Evolutionary conservation across 1,139 yeast species (phyloP).

Genomic region (Suhomyces guaymorum): DNA sequence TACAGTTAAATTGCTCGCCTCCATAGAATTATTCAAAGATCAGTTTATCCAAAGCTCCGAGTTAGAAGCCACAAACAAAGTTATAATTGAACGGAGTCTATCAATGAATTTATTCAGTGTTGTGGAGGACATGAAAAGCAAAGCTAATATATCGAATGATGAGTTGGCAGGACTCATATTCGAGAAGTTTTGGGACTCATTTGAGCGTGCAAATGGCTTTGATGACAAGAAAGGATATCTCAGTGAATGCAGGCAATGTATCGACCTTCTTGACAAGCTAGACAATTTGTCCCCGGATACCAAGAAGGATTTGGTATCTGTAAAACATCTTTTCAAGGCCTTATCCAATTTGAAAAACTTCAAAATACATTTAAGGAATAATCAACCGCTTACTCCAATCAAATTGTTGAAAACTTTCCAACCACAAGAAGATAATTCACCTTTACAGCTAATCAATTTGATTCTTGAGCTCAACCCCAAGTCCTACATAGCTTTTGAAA

Average conservation of each 20-base stretch:
- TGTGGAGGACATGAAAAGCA: constrained; percentile 23
- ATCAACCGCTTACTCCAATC: constrained; percentile 29
- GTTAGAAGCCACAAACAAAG: constrained; percentile 27
- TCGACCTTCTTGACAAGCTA: constrained; percentile 34
- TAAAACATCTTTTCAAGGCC: constrained; percentile 33
- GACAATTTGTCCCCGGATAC: constrained; percentile 15
- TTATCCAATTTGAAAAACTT: constrained; percentile 33
- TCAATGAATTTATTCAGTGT: constrained; percentile 37
- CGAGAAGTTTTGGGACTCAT: constrained; percentile 56
- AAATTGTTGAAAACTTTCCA: constrained; percentile 27
- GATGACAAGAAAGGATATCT: constrained; percentile 51
- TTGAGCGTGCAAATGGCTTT: constrained; percentile 51
- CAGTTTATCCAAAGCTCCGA: constrained; percentile 28
- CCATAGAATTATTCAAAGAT: constrained; percentile 27
- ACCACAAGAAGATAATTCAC: constrained; percentile 6
- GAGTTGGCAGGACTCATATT: constrained; percentile 23
- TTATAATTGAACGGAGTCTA: constrained; percentile 43
- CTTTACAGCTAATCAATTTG: constrained; percentile 29
- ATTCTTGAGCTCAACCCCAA: constrained; percentile 58
- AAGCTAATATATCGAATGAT: constrained; percentile 17
- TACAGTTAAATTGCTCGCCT: constrained; percentile 27
- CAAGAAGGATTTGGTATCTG: constrained; percentile 22
- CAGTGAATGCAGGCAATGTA: constrained; percentile 41
- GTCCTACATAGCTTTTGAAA: constrained; percentile 51
- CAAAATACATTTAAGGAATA: constrained; percentile 38